phyloP scores from a whole-genome alignment of 2,329 filamentous ascomycete genomes.

The Dothideomycetidae sp. region DNA sequence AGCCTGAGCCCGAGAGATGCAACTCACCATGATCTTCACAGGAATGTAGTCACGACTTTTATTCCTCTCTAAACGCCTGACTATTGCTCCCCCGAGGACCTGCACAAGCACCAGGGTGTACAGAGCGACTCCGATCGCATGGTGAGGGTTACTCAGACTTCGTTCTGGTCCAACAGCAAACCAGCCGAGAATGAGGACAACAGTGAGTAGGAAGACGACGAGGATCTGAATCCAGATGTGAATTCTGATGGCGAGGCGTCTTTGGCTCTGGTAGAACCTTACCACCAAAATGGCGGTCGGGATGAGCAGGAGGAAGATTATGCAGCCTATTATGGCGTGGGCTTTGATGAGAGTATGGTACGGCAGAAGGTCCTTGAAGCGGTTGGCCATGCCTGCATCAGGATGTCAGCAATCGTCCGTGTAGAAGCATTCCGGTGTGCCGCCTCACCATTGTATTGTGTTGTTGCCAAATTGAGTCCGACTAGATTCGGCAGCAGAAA shows the following conservation, averaged over 20 bases:
- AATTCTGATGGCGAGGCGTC: conserved; percentile 47
- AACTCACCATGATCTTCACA: conserved; percentile 42
- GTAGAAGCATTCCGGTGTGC: neutral
- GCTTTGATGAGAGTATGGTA: conserved; percentile 58
- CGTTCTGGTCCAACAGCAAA: conserved; percentile 62
- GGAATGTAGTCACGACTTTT: conserved; percentile 41
- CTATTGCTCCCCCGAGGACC: conserved; percentile 34
- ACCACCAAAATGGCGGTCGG: conserved; percentile 60
- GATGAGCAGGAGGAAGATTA: conserved; percentile 61
- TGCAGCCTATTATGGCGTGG: conserved; percentile 56
- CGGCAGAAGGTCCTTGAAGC: conserved; percentile 52
- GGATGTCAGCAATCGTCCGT: conserved; percentile 12
- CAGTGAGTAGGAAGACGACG: conserved; percentile 52
- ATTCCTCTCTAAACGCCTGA: conserved; percentile 17
- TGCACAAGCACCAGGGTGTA: conserved; percentile 61
- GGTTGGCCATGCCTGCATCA: conserved; percentile 62
- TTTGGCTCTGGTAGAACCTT: conserved; percentile 52
- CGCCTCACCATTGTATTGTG: conserved; percentile 64
- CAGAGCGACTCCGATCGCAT: conserved; percentile 68
- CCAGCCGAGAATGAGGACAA: conserved; percentile 60
- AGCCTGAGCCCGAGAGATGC: neutral
- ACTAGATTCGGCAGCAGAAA: conserved; percentile 67
- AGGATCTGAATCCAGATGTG: conserved; percentile 65
- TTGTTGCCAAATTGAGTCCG: conserved; percentile 65
- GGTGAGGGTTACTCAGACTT: conserved; percentile 66